Percentiles rank a stretch among this genome's conserved stretches.
Conservation (phyloP, 495 filamentous ascomycete species). For the Clohesyomyces aquaticus region DNA sequence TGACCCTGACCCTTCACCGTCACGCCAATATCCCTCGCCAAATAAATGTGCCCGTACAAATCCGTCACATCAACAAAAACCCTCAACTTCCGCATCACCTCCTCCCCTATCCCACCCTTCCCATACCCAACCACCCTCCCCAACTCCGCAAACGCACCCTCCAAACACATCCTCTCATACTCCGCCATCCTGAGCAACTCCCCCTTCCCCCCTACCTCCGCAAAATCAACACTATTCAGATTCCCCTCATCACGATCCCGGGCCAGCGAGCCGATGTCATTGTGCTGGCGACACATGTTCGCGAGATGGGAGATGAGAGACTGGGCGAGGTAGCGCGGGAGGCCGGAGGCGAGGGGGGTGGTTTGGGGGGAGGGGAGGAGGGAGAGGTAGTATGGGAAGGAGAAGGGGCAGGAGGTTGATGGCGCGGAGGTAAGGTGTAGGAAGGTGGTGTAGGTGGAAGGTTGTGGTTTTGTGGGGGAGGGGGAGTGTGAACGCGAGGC, state of each 20-base stretch:
- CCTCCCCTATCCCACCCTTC: not conserved
- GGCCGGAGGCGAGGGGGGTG: conserved; percentile 26
- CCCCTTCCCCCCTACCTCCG: not conserved
- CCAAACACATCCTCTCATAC: conserved; percentile 8
- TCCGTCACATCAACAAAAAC: conserved; percentile 16
- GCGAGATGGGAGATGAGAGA: conserved; percentile 43
- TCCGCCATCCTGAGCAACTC: not conserved
- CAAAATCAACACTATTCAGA: conserved; percentile 46
- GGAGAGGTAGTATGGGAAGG: conserved; percentile 47
- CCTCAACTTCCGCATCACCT: not conserved
- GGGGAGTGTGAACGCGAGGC: conserved; percentile 15
- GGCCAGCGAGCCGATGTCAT: conserved; percentile 47
- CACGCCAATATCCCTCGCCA: conserved; percentile 12
- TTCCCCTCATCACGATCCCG: conserved; percentile 49
- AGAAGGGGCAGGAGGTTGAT: conserved; percentile 44
- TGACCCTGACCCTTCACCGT: not conserved
- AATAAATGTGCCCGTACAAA: conserved; percentile 15
- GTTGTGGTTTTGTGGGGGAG: conserved; percentile 1
- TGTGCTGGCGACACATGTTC: conserved; percentile 49
- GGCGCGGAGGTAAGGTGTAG: conserved; percentile 1
- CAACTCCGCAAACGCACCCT: not conserved
- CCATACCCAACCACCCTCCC: not conserved
- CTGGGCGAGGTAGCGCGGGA: conserved; percentile 42
- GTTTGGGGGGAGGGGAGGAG: conserved; percentile 27
- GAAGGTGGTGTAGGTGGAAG: conserved; percentile 21